A percentile compares a stretch with the other conserved stretches of the same genome.
Evolutionary conservation across 257 asterid species (phyloP).

Genomic region (Solanum piurae): DNA sequence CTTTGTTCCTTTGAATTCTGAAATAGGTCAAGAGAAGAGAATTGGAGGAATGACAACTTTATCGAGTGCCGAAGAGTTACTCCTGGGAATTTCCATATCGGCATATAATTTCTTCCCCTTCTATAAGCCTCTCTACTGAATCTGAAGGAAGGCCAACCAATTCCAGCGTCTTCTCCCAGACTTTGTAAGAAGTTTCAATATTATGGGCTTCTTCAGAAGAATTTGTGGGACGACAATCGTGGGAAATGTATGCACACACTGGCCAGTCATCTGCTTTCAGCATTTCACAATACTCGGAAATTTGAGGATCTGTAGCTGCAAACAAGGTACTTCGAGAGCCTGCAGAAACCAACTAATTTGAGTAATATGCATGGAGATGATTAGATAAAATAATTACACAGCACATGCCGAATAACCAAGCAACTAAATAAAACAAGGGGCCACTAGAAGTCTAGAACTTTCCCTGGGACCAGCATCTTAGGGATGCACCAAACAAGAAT

Average conservation of each 20-base stretch:
- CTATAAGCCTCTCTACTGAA: conserved; percentile 72
- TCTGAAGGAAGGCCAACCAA: conserved; percentile 76
- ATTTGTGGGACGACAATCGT: conserved; percentile 85
- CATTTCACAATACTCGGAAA: conserved; percentile 71
- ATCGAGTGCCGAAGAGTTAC: not conserved
- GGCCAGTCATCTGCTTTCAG: conserved; percentile 96
- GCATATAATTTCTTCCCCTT: conserved; percentile 70
- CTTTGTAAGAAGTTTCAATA: conserved; percentile 49
- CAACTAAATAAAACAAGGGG: not conserved
- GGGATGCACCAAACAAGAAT: not conserved
- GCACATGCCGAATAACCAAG: not conserved
- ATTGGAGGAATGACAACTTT: not conserved
- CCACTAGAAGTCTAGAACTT: not conserved
- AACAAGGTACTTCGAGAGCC: conserved; percentile 93
- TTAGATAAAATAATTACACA: not conserved
- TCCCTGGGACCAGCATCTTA: not conserved
- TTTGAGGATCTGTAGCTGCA: conserved; percentile 92
- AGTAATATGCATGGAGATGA: not conserved
- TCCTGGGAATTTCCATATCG: conserved; percentile 15
- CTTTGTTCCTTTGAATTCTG: not conserved
- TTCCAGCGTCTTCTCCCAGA: conserved; percentile 92
- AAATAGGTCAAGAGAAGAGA: not conserved
- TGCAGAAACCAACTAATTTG: conserved; percentile 20
- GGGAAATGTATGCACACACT: conserved; percentile 77
- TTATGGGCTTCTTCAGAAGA: conserved; percentile 91